Evolutionary conservation across 2,329 filamentous ascomycete genomes (phyloP).

Genomic region (Cladophialophora exuberans): DNA sequence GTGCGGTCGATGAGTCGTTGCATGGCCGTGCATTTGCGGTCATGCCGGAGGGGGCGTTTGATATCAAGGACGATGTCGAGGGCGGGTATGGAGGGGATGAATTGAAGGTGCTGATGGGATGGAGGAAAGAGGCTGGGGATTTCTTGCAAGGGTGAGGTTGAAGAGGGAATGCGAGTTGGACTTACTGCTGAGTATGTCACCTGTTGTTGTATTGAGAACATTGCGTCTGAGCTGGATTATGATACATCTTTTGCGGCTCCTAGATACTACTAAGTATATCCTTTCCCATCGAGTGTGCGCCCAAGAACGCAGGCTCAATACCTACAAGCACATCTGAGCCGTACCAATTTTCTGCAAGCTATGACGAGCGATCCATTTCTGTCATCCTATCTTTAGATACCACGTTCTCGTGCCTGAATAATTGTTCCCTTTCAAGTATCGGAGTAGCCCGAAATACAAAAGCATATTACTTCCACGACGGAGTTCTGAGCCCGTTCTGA

Average conservation of each 20-base stretch:
- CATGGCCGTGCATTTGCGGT: conserved; percentile 15
- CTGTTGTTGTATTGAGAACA: not conserved
- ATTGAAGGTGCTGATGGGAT: conserved; percentile 10
- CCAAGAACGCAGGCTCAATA: no score
- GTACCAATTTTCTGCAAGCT: no score
- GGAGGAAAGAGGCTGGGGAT: conserved; percentile 13
- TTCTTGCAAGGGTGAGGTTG: conserved; percentile 9
- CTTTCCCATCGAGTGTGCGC: no score
- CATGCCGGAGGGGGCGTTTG: conserved; percentile 17
- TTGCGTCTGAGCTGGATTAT: no score
- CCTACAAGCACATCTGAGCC: no score
- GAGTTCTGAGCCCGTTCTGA: conserved; percentile 1
- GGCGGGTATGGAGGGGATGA: conserved; percentile 13
- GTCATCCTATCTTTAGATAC: no score
- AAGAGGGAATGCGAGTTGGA: not conserved
- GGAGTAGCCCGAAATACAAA: conserved; percentile 5
- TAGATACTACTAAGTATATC: no score
- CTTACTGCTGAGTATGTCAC: no score
- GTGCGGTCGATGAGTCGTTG: conserved; percentile 7
- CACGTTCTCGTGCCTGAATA: no score
- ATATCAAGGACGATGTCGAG: conserved; percentile 14
- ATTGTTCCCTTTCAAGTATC: no score
- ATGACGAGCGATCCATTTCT: no score
- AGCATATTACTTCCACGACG: not conserved
- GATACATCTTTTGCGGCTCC: no score